Evolutionary conservation across 1,284 basidiomycete genomes (phyloP), one percentile per base, ranked within the genome.

Genomic region (Sutorius eximius): DNA sequence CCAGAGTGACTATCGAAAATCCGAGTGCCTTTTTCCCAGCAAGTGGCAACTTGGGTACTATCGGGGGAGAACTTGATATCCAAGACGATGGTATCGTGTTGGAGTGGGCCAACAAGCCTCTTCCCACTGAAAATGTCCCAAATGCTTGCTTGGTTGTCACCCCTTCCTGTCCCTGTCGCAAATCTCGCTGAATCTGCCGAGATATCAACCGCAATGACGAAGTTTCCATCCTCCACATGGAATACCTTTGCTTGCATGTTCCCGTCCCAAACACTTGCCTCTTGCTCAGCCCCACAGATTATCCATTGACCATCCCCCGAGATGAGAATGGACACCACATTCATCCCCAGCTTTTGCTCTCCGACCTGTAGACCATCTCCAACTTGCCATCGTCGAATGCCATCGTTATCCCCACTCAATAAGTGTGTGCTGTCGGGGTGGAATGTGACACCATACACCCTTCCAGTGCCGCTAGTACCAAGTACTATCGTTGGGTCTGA

Each of bases 211-310:
- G 16, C 16, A 18, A 0, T 2, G 20, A 46, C 45, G 2, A 0
- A 0, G 0, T 8, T n/a, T 24, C 0, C 6, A 2, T 4, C 22
- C 6, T 42, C 20, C 3, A 46, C 20, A 0, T n/a, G 10, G 11
- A 24, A 12, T 6, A 42, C 16, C 7, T 24, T n/a, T n/a, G 22
- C 16, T 1, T 24, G 33, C 2, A 42, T 12, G 1, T 46, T 16
- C 2, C 2, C 20, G 9, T 36, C 30, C 44, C 44, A 45, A 8
- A 48, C n/a, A 9, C 46, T 29, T 20, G 24, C 46, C 2, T 27
- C 37, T 3, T 0, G 0, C 0, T 0, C 0, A 3, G 46, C 18
- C n/a, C n/a, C 46, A 29, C n/a, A 48, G 3, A 29, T n/a, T 0
- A 48, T 5, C 37, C 46, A 29, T 9, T 16, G 18, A 2, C 15